Conservation (phyloP, 2,329 filamentous ascomycete genomes). For the Paramyrothecium sp. region DNA sequence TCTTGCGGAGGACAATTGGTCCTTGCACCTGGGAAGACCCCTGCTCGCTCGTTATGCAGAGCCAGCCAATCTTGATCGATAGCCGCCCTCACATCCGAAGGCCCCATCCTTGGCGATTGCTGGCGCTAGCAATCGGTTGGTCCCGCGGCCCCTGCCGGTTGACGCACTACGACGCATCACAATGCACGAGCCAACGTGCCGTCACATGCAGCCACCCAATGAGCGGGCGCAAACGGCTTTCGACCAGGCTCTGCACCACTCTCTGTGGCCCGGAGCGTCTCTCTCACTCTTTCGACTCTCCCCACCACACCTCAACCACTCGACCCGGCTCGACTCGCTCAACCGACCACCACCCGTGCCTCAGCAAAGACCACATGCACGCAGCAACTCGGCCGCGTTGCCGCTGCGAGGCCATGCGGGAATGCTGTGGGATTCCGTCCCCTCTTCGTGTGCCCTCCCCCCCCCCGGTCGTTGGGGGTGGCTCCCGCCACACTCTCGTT, state of each 20-base stretch:
- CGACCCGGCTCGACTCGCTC: background rate
- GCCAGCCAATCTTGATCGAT: constrained; percentile 39
- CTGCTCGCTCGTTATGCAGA: constrained; percentile 26
- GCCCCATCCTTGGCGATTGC: constrained; percentile 22
- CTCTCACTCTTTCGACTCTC: background rate
- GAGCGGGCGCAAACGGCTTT: constrained; percentile 18
- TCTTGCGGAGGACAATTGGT: background rate
- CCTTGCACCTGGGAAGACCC: constrained; percentile 1
- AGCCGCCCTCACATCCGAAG: constrained; percentile 22
- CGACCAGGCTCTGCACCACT: constrained; percentile 6
- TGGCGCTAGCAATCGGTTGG: constrained; percentile 40
- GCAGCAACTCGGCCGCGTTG: background rate
- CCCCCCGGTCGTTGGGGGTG: background rate
- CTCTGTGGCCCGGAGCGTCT: too few species aligned
- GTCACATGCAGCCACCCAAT: constrained; percentile 43
- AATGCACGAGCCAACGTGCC: constrained; percentile 42
- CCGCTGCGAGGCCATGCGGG: background rate
- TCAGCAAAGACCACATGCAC: background rate
- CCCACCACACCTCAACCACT: background rate
- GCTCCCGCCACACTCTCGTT: background rate
- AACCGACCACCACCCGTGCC: background rate
- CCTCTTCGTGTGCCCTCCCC: background rate
- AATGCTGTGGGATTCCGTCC: background rate
- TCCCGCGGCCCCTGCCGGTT: constrained; percentile 43
- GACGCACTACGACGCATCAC: background rate